Evolutionary conservation across 352 stramenopile species (phyloP).

Genomic region (Thalassiosira hispida): DNA sequence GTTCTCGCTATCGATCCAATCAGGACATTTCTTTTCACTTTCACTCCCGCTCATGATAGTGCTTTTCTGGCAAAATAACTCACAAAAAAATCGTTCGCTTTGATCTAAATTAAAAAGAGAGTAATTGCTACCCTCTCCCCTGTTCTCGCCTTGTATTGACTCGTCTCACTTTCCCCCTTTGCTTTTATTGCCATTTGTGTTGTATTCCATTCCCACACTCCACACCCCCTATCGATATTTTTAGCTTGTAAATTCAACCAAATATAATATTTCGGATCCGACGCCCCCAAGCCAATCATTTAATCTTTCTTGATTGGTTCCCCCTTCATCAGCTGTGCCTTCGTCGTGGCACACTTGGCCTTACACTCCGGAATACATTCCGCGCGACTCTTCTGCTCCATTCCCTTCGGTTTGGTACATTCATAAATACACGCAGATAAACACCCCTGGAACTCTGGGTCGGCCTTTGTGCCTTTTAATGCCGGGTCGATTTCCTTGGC

Average conservation of each 20-base stretch:
- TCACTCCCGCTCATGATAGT: background rate
- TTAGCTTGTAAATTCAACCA: no score
- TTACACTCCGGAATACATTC: slow-evolving; percentile 82
- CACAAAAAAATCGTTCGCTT: no score
- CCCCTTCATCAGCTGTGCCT: slow-evolving; percentile 70
- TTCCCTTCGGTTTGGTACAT: slow-evolving; percentile 82
- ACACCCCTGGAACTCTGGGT: slow-evolving; percentile 68
- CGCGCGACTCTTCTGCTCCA: slow-evolving; percentile 60
- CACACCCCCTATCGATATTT: background rate
- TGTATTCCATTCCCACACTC: no score
- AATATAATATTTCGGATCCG: background rate
- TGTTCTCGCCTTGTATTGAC: no score
- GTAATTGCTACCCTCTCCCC: background rate
- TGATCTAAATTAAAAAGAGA: background rate
- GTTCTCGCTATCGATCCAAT: background rate
- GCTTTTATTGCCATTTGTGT: no score
- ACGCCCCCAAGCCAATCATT: background rate
- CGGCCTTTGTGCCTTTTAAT: slow-evolving; percentile 72
- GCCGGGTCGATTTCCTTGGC: slow-evolving; percentile 68
- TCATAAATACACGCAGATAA: slow-evolving; percentile 73
- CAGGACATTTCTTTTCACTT: background rate
- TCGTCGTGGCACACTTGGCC: slow-evolving; percentile 68
- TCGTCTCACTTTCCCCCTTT: background rate
- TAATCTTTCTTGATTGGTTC: slow-evolving; percentile 30
- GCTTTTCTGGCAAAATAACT: background rate